Evolutionary conservation across 768 basidiomycete species (phyloP), one percentile per base, ranked within the genome.

Genomic region (Naematelia encephala): DNA sequence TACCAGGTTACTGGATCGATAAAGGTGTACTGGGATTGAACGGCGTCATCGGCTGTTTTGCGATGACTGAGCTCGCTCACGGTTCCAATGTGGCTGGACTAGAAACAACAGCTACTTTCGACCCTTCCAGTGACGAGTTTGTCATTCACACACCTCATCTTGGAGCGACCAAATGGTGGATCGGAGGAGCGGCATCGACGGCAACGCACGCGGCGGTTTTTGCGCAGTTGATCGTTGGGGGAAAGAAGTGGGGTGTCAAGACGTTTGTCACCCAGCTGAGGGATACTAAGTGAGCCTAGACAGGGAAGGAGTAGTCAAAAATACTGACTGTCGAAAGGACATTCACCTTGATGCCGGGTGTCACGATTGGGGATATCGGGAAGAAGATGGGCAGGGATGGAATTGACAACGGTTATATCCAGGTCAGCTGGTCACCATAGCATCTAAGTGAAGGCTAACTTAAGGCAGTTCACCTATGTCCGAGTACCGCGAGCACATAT

Each of bases 91-190:
- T 80, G 8, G 80, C 80, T 11, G 80, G 79, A 4, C 69, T 80
- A 13, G 79, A 80, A 61, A 80, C 80, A 19, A 80, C 79, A 5
- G 78, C 79, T 1, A 80, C 80, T 0, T 79, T 80, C 56, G 80
- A 80, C 60, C 64, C 65, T 14, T 43, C 54, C 22, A 63, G 76
- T 0, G 80, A 80, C 70, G 78, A 80, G 61, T 80, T 80, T 52
- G 62, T 80, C 45, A 78, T 80, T 25, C 79, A 80, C 58, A 80
- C 80, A 5, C 80, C 80, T 23, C 72, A 73, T 59, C 63, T 80
- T 27, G 72, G 71, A 1, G 80, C 80, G 4, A 80, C 80, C 11
- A 80, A 80, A 61, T 80, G 80, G 79, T 80, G 80, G 80, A 80
- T 80, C 61, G 80, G 80, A 39, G 79, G 79, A 53, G 79, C 80